Evolutionary conservation across 208 protist genomes (phyloP), one percentile per base, ranked within the genome.

Genomic region (Endotrypanum monterogeii): DNA sequence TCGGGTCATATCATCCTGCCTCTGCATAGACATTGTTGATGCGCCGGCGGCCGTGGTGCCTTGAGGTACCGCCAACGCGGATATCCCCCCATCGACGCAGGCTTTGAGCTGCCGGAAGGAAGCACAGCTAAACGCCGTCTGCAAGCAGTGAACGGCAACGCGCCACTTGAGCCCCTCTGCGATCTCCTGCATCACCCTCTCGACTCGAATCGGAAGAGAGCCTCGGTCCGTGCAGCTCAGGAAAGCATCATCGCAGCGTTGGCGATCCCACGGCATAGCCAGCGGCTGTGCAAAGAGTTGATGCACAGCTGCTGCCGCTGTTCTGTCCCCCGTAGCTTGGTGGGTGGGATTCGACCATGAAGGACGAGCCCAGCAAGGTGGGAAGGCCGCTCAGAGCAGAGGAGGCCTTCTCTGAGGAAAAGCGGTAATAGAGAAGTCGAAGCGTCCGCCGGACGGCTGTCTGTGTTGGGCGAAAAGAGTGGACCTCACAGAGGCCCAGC

Each of bases 391-490:
- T 51, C 30, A 56, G 58, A 12, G 66, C 52, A 14, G 62, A 52
- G 11, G 79, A 57, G 0, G 28, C 74, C 54, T 79, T 72, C 74
- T 79, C 70, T 20, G 75, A 60, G 18, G 62, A 76, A 46, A 78
- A 78, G 69, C 73, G 72, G 55, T 78, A 81, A 30, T 89, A 73
- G 23, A 94, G 76, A 51, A 76, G 67, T 14, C 74, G 57, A 66
- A 94, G 71, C 50, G 84, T 82, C 20, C 76, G 79, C 37, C 80
- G 78, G 37, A 89, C 86, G 14, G 74, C 83, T n/a, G 72, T 65
- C 52, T 73, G 70, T 12, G 87, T 55, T 3, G 86, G 87, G 39
- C 66, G 78, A 55, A 85, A 86, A 18, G 66, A 76, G 48, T 79
- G 63, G 39, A 79, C 81, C 52, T 83, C 75, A 58, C 62, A 83